Percentiles rank a stretch among this genome's conserved stretches.
Conservation (phyloP, 192 early-diverging fungal genomes). For the Backusella mclennaniae region DNA sequence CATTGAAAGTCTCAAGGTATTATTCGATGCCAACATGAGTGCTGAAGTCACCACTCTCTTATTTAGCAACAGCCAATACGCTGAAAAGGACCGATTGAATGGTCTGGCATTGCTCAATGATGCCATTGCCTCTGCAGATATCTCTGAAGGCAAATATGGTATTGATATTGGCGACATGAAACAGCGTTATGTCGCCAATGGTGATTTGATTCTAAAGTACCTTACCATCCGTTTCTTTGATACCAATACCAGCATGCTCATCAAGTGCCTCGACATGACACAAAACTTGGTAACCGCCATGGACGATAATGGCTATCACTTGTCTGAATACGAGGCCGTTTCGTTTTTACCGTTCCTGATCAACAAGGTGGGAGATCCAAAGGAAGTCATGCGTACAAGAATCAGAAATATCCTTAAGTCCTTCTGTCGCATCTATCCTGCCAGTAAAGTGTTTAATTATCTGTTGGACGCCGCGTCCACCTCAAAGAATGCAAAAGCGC, state of each 20-base stretch:
- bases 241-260: constrained; percentile 84
- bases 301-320: constrained; percentile 58
- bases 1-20: constrained; percentile 57
- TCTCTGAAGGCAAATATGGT: constrained; percentile 34
- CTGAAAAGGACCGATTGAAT: constrained; percentile 75
- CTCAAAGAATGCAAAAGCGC: constrained; percentile 75
- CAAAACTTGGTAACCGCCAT: constrained; percentile 70
- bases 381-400: constrained; percentile 75
- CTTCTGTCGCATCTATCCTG: constrained; percentile 73
- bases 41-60: constrained; percentile 55
- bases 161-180: constrained; percentile 52
- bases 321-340: constrained; percentile 81
- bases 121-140: constrained; percentile 47
- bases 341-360: constrained; percentile 69
- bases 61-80: constrained; percentile 85
- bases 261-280: constrained; percentile 80
- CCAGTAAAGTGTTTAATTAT: constrained; percentile 72
- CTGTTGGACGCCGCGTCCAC: constrained; percentile 68
- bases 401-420: constrained; percentile 71
- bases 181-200: constrained; percentile 62
- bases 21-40: constrained; percentile 61
- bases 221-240: constrained; percentile 88
- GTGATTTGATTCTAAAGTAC: constrained; percentile 85
- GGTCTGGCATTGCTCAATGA: constrained; percentile 72
- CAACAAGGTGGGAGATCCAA: constrained; percentile 79